These are phyloP conservation scores for Yarrowia osloensis DNA, from an alignment of 805 yeast species.

Conservation along the genomic window DNA sequence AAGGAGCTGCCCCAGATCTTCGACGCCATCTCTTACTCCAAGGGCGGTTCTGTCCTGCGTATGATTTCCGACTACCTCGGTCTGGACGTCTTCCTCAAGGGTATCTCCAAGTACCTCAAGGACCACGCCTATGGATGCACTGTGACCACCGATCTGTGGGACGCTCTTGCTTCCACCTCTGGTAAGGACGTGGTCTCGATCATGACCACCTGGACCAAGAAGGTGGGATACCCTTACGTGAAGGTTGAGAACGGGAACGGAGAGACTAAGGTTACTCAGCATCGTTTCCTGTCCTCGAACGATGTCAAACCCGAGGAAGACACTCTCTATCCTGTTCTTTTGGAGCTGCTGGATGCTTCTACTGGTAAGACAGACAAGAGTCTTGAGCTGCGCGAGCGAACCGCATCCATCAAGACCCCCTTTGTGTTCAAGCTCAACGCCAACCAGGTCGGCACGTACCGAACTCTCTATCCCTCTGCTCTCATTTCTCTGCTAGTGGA, in stretches of 20 bases:
- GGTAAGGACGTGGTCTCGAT: constrained; percentile 59
- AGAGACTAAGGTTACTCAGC: constrained; percentile 52
- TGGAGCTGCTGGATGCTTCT: constrained; percentile 56
- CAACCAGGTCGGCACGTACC: constrained; percentile 61
- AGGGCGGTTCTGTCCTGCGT: constrained; percentile 75
- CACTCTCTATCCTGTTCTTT: constrained; percentile 54
- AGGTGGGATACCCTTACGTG: constrained; percentile 72
- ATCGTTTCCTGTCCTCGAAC: constrained; percentile 64
- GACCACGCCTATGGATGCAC: constrained; percentile 69
- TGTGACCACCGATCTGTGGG: constrained; percentile 72
- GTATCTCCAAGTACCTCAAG: constrained; percentile 69
- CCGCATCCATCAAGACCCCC: constrained; percentile 50
- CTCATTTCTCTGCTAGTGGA: constrained; percentile 55
- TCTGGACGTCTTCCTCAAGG: constrained; percentile 64
- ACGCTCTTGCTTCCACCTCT: constrained; percentile 60
- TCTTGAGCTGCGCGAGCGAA: constrained; percentile 55
- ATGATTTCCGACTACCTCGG: constrained; percentile 77
- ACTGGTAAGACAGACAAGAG: constrained; percentile 61
- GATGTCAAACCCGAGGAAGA: constrained; percentile 62
- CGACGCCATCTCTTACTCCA: constrained; percentile 77
- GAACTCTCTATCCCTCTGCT: constrained; percentile 56
- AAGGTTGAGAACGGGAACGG: constrained; percentile 49
- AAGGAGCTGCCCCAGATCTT: constrained; percentile 79
- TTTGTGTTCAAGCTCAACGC: constrained; percentile 58
- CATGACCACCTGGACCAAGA: constrained; percentile 72